Percentiles rank a stretch among this genome's conserved stretches.
These are phyloP conservation scores for Ensete glaucum DNA, from an alignment of 176 grass and related monocot species.

Conservation along the genomic window DNA sequence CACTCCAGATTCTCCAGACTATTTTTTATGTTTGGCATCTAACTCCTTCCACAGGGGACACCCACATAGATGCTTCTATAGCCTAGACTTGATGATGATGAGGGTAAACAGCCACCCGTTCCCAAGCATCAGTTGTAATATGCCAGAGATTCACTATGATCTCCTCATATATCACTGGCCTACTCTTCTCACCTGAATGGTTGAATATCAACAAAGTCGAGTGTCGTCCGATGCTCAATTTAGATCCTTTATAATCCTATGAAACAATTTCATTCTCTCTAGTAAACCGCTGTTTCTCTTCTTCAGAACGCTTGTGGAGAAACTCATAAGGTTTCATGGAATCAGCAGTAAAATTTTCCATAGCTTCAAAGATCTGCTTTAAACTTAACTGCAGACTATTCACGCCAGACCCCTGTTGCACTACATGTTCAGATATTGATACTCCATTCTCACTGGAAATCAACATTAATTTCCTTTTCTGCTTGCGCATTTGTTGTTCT, in stretches of 20 bases:
- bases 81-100: not conserved
- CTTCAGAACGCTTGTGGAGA: constrained; percentile 39
- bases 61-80: not conserved
- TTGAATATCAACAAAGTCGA: not conserved
- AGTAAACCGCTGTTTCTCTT: constrained; percentile 42
- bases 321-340: constrained; percentile 57
- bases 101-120: not conserved
- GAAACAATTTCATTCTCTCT: constrained; percentile 7
- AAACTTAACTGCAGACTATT: constrained; percentile 55
- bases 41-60: not conserved
- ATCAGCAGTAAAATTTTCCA: constrained; percentile 54
- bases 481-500: constrained; percentile 60
- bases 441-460: constrained; percentile 36
- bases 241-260: no score
- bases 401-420: constrained; percentile 23
- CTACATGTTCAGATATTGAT: constrained; percentile 34
- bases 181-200: not conserved
- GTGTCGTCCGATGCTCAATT: not conserved
- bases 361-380: constrained; percentile 63
- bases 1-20: not conserved
- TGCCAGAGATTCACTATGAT: not conserved
- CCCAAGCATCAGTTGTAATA: not conserved
- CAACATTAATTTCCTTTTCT: constrained; percentile 59
- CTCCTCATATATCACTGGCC: not conserved
- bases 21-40: not conserved